These are phyloP conservation scores for Ballota nigra DNA, from an alignment of 257 asterid genomes.

Conservation along the genomic window DNA sequence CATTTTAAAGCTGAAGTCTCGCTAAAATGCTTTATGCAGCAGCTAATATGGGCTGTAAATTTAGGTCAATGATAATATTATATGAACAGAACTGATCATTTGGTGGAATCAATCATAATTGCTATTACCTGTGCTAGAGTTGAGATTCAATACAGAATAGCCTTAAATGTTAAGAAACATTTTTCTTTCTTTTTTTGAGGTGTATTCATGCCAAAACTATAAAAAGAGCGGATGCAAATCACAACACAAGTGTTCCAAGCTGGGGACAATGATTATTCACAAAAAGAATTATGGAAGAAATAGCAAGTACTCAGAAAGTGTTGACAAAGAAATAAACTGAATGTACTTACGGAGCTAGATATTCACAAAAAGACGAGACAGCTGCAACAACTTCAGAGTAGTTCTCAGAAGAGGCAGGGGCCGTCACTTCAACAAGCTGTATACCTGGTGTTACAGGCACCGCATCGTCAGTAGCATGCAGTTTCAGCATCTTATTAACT, in stretches of 20 bases:
- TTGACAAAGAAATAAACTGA: background rate
- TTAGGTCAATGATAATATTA: background rate
- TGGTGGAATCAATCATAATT: background rate
- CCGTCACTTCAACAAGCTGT: slow-evolving; percentile 93
- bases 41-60: background rate
- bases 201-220: background rate
- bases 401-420: slow-evolving; percentile 88
- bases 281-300: background rate
- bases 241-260: background rate
- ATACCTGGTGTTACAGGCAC: slow-evolving; percentile 91
- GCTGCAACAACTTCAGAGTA: slow-evolving; percentile 77
- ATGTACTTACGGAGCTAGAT: slow-evolving; percentile 95
- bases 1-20: background rate
- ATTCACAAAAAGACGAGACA: slow-evolving; percentile 82
- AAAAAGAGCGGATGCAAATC: background rate
- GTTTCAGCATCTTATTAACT: slow-evolving; percentile 85
- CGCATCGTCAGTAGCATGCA: slow-evolving; percentile 87
- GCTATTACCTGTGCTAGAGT: background rate
- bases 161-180: background rate
- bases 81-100: background rate
- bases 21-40: background rate
- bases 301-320: background rate
- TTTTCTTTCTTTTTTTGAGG: background rate
- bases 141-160: background rate
- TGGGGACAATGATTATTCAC: background rate